Conservation (phyloP, 305 asterid genomes). For the Andrographis paniculata region DNA sequence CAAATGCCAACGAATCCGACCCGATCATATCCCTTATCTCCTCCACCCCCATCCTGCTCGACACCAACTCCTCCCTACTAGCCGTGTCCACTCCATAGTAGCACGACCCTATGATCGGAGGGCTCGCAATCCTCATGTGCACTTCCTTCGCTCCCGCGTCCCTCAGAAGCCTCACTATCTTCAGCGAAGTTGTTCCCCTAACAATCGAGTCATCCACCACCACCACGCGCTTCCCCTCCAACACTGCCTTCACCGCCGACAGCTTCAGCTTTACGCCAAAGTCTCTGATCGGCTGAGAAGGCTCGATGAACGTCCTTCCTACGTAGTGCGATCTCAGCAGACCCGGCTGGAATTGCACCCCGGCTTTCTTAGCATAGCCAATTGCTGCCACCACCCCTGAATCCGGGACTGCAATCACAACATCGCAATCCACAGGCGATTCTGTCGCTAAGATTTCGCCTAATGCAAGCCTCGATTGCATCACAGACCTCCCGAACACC, state of each 20-base stretch:
- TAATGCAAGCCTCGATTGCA: constrained; percentile 35
- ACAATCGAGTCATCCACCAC: constrained; percentile 96
- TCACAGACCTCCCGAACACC: constrained; percentile 48
- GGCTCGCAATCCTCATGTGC: constrained; percentile 64
- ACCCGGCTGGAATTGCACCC: constrained; percentile 77
- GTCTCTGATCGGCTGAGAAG: constrained; percentile 79
- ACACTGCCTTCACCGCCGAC: constrained; percentile 76
- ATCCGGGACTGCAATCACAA: constrained; percentile 62
- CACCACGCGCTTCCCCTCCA: constrained; percentile 96
- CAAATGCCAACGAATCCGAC: constrained; percentile 39
- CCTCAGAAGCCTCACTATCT: constrained; percentile 70
- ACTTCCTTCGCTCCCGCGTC: constrained; percentile 77
- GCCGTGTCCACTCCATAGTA: constrained; percentile 54
- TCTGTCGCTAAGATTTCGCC: constrained; percentile 49
- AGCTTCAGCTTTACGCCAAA: constrained; percentile 89
- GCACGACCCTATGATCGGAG: constrained; percentile 49
- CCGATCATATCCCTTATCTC: constrained; percentile 67
- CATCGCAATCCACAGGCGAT: constrained; percentile 61
- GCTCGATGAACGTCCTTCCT: constrained; percentile 90
- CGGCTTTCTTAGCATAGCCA: constrained; percentile 49
- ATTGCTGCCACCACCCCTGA: constrained; percentile 65
- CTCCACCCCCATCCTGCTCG: constrained; percentile 66
- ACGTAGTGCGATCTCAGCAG: constrained; percentile 85
- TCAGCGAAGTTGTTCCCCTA: constrained; percentile 81
- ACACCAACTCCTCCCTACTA: constrained; percentile 47